Conservation (phyloP, 2,329 filamentous ascomycete species). For the Claviceps purpurea region DNA sequence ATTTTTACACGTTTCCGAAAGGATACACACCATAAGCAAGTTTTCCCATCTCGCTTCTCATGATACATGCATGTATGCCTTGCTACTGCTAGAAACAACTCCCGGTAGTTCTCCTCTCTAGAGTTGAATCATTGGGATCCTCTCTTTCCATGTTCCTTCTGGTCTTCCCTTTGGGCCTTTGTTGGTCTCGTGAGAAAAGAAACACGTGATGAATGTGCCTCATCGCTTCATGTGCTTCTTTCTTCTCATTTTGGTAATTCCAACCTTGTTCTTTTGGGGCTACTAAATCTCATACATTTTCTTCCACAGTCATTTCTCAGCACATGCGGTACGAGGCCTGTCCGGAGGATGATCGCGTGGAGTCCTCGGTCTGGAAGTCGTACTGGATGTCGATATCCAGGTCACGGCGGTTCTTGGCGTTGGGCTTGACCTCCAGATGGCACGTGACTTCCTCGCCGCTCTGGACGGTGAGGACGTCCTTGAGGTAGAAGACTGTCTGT, state of each 20-base stretch:
- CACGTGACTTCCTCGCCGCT: constrained; percentile 69
- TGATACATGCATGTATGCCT: no score
- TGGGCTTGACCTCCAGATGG: constrained; percentile 69
- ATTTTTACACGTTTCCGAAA: no score
- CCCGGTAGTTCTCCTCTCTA: no score
- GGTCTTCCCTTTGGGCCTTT: no score
- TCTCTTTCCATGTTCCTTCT: no score
- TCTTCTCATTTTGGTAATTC: background rate
- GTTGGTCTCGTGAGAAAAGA: no score
- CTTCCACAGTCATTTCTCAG: constrained; percentile 20
- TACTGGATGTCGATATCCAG: constrained; percentile 85
- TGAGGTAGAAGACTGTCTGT: constrained; percentile 96
- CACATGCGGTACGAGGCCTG: constrained; percentile 70
- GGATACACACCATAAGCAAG: no score
- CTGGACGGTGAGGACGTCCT: constrained; percentile 84
- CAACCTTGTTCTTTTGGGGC: background rate
- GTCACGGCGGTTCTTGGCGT: constrained; percentile 86
- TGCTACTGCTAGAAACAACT: no score
- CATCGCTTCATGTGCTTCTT: background rate
- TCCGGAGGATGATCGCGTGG: constrained; percentile 54
- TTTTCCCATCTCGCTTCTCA: no score
- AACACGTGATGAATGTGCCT: no score
- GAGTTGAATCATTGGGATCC: no score
- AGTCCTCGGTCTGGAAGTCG: constrained; percentile 63
- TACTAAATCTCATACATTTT: no score